Evolutionary conservation across 2,329 filamentous ascomycete species (phyloP).

Genomic region (Paecilomyces sp.): DNA sequence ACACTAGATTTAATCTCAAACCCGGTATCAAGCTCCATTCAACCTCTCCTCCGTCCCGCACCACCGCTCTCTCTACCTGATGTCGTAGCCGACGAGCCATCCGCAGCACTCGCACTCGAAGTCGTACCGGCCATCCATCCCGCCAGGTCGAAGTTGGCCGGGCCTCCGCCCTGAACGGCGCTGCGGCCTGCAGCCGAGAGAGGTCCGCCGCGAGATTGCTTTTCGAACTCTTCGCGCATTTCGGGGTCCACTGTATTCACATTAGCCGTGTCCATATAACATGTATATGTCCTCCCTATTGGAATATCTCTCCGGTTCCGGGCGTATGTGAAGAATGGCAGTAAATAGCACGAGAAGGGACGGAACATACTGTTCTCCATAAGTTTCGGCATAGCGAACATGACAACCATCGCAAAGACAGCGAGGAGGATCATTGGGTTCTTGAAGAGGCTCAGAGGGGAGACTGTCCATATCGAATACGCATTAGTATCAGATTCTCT

Average conservation of each 20-base stretch:
- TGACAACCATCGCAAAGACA: conserved; percentile 70
- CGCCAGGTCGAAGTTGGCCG: conserved; percentile 60
- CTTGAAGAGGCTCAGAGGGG: conserved; percentile 73
- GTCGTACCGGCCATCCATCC: conserved; percentile 59
- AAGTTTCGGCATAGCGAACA: conserved; percentile 89
- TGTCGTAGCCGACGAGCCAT: conserved; percentile 12
- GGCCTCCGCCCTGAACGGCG: conserved; percentile 50
- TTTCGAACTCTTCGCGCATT: conserved; percentile 84
- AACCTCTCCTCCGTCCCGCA: conserved; percentile 21
- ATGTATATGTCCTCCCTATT: too few species aligned
- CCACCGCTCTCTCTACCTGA: conserved; percentile 20
- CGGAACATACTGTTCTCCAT: conserved; percentile 80
- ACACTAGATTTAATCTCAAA: not conserved
- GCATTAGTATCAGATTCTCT: conserved; percentile 3
- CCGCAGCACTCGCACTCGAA: conserved; percentile 14
- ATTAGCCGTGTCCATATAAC: not conserved
- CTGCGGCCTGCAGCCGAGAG: conserved; percentile 52
- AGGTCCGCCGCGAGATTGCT: conserved; percentile 71
- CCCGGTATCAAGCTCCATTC: conserved; percentile 1
- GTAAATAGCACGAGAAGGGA: not conserved
- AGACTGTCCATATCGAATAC: conserved; percentile 50
- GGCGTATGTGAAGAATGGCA: too few species aligned
- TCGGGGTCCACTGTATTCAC: conserved; percentile 80
- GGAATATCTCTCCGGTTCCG: too few species aligned
- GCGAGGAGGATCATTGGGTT: conserved; percentile 97